phyloP scores from a whole-genome alignment of 148 eudicot genomes.

The Vaccinium macrocarpon region DNA sequence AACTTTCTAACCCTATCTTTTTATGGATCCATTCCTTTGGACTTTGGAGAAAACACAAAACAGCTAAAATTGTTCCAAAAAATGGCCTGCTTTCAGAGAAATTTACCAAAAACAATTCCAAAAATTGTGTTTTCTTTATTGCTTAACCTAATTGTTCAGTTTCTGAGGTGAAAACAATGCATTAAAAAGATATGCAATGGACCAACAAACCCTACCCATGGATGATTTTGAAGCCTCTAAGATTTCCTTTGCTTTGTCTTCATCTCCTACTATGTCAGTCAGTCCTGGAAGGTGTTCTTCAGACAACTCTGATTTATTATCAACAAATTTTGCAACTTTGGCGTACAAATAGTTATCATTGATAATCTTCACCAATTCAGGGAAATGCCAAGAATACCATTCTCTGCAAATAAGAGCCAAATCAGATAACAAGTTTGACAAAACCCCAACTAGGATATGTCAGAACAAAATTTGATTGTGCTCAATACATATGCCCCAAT shows the following conservation, averaged over 20 bases:
- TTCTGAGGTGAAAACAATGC: neutral
- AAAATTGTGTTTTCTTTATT: neutral
- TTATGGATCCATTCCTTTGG: neutral
- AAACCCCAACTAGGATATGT: neutral
- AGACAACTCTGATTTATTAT: conserved; percentile 70
- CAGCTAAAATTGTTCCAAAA: neutral
- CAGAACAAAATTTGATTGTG: neutral
- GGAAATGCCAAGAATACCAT: conserved; percentile 98
- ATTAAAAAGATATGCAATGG: neutral
- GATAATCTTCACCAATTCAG: conserved; percentile 83
- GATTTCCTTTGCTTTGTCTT: conserved; percentile 96
- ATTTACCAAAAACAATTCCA: neutral
- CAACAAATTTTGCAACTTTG: conserved; percentile 71
- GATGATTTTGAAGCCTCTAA: conserved; percentile 97
- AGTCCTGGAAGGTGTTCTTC: conserved; percentile 73
- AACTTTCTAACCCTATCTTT: neutral
- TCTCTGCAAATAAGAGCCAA: conserved; percentile 50
- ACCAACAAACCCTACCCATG: conserved; percentile 56
- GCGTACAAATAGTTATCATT: conserved; percentile 92
- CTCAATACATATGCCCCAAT: neutral
- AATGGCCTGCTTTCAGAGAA: neutral
- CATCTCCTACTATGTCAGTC: conserved; percentile 82
- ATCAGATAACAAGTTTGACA: conserved; percentile 2
- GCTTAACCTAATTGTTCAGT: neutral
- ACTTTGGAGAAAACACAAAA: neutral